Evolutionary conservation across 495 filamentous ascomycete species (phyloP).

Genomic region (Melanomma pulvis-pyrius): DNA sequence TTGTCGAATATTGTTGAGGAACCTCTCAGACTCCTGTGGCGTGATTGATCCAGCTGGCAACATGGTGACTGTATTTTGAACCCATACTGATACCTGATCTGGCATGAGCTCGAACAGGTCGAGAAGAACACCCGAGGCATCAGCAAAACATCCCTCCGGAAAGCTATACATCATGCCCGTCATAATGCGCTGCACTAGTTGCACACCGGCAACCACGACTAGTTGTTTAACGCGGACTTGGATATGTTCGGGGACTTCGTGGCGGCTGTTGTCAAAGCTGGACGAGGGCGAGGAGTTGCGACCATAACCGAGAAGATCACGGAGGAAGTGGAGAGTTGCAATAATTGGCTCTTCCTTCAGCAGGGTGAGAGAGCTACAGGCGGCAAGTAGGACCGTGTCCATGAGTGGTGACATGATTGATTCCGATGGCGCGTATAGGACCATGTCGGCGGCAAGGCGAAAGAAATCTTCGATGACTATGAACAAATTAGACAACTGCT

Average conservation of each 20-base stretch:
- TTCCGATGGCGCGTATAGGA: slow-evolving; percentile 86
- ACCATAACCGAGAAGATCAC: slow-evolving; percentile 89
- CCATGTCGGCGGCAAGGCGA: slow-evolving; percentile 83
- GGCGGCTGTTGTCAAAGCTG: slow-evolving; percentile 54
- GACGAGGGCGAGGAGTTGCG: slow-evolving; percentile 75
- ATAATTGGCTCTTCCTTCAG: slow-evolving; percentile 89
- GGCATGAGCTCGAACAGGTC: slow-evolving; percentile 86
- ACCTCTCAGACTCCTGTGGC: slow-evolving; percentile 54
- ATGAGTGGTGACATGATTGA: slow-evolving; percentile 77
- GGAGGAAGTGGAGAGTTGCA: slow-evolving; percentile 88
- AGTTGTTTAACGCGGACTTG: slow-evolving; percentile 69
- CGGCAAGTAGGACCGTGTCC: slow-evolving; percentile 80
- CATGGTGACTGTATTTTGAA: slow-evolving; percentile 78
- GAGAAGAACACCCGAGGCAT: slow-evolving; percentile 89
- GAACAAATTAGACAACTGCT: neutral
- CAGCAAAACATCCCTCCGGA: slow-evolving; percentile 89
- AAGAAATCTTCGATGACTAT: slow-evolving; percentile 97
- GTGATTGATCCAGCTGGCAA: slow-evolving; percentile 80
- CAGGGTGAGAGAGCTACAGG: slow-evolving; percentile 78
- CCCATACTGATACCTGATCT: slow-evolving; percentile 72
- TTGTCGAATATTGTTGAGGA: slow-evolving; percentile 51
- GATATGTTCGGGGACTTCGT: slow-evolving; percentile 46
- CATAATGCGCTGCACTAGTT: slow-evolving; percentile 79
- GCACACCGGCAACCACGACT: slow-evolving; percentile 69
- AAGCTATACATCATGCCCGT: slow-evolving; percentile 99